Percentiles rank a stretch among this genome's conserved stretches.
These are phyloP conservation scores for Kuraishia capsulata DNA, from an alignment of 805 yeast species.

Conservation along the genomic window DNA sequence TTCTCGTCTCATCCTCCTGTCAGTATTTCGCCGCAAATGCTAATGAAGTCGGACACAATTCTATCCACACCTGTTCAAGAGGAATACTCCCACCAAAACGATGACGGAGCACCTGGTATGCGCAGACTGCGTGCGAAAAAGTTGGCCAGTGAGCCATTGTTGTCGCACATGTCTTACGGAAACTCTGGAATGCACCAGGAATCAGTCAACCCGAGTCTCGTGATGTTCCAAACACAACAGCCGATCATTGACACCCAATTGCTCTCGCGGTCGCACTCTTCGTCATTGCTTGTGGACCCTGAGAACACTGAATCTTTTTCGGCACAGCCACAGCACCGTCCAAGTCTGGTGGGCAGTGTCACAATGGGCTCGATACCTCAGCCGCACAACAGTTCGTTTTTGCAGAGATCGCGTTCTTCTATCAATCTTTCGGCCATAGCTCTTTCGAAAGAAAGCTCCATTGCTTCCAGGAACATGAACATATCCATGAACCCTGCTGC, in stretches of 20 bases:
- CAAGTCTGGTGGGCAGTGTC: neutral
- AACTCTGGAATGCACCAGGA: too few species aligned
- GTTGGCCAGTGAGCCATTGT: slow-evolving; percentile 1
- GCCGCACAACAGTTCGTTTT: neutral
- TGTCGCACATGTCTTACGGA: too few species aligned
- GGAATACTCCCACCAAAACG: slow-evolving; percentile 7
- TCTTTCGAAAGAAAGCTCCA: slow-evolving; percentile 11
- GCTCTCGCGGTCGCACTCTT: neutral
- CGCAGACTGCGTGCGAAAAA: slow-evolving; percentile 3
- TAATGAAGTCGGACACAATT: slow-evolving; percentile 3
- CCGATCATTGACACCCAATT: neutral
- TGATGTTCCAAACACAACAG: neutral
- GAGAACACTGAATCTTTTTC: slow-evolving; percentile 3
- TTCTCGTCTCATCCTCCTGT: slow-evolving; percentile 10
- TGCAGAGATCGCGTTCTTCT: slow-evolving; percentile 38
- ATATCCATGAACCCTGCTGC: too few species aligned
- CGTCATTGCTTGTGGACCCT: slow-evolving; percentile 5
- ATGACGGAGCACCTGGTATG: slow-evolving; percentile 7
- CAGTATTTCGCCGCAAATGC: slow-evolving; percentile 7
- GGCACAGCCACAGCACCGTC: too few species aligned
- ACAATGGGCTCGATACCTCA: neutral
- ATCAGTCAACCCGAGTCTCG: neutral
- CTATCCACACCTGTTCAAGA: slow-evolving; percentile 1
- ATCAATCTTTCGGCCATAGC: slow-evolving; percentile 48
- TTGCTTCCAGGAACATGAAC: too few species aligned